These are phyloP conservation scores for Plenodomus biglobosus DNA, from an alignment of 2,329 filamentous ascomycete species.

Conservation along the genomic window DNA sequence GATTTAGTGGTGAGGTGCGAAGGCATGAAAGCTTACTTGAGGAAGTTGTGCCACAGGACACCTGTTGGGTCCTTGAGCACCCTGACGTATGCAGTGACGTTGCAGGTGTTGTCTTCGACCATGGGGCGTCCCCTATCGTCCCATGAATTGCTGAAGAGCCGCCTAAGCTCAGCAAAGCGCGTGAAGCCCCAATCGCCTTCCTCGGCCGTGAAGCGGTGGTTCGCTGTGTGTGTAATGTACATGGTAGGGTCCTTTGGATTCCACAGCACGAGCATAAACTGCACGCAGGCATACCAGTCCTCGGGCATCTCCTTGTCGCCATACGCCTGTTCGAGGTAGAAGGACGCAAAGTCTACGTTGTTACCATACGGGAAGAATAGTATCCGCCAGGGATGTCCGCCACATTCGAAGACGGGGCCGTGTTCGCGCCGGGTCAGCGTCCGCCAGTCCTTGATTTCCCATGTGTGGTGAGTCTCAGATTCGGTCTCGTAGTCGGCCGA, in stretches of 20 bases:
- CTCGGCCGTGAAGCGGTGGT: slow-evolving; percentile 92
- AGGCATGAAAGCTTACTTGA: slow-evolving; percentile 55
- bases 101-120: slow-evolving; percentile 74
- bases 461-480: slow-evolving; percentile 75
- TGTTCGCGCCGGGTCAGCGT: slow-evolving; percentile 76
- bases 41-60: slow-evolving; percentile 87
- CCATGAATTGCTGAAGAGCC: slow-evolving; percentile 78
- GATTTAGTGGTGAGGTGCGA: background rate
- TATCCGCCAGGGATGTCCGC: slow-evolving; percentile 88
- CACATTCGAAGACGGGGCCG: slow-evolving; percentile 84
- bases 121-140: slow-evolving; percentile 70
- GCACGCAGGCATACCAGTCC: slow-evolving; percentile 94
- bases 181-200: slow-evolving; percentile 99
- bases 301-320: slow-evolving; percentile 73
- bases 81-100: slow-evolving; percentile 80
- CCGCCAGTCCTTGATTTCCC: slow-evolving; percentile 86
- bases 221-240: slow-evolving; percentile 74
- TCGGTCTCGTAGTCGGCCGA: slow-evolving; percentile 79
- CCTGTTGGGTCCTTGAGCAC: slow-evolving; percentile 85
- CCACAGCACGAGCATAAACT: slow-evolving; percentile 92
- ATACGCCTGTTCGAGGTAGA: slow-evolving; percentile 95
- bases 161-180: slow-evolving; percentile 85
- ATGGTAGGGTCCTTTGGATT: slow-evolving; percentile 91
- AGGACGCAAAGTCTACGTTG: slow-evolving; percentile 87
- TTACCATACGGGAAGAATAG: slow-evolving; percentile 96